These are phyloP conservation scores for Bruguiera gymnorhiza DNA, from an alignment of 345 rosid genomes.

Conservation along the genomic window DNA sequence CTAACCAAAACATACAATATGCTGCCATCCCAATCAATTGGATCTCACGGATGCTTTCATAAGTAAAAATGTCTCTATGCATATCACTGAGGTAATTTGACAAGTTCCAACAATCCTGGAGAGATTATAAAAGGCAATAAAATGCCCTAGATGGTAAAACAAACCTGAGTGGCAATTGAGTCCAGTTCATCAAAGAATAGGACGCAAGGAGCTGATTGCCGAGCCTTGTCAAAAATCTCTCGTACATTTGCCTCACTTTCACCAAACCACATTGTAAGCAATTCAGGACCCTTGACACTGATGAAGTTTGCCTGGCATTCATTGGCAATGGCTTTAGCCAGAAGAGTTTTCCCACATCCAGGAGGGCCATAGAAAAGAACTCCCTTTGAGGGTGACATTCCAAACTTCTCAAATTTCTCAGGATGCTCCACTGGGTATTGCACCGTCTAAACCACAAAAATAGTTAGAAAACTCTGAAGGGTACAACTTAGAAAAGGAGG, in stretches of 20 bases:
- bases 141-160: background rate
- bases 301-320: slow-evolving; percentile 98
- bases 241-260: slow-evolving; percentile 97
- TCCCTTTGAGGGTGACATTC: slow-evolving; percentile 97
- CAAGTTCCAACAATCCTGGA: background rate
- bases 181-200: slow-evolving; percentile 93
- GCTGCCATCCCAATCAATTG: too few species aligned
- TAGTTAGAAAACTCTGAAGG: background rate
- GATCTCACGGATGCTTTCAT: background rate
- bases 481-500: background rate
- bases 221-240: slow-evolving; percentile 95
- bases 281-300: slow-evolving; percentile 91
- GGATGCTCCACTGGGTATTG: slow-evolving; percentile 99
- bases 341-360: slow-evolving; percentile 95
- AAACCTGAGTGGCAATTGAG: slow-evolving; percentile 93
- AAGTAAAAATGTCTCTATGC: background rate
- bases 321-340: slow-evolving; percentile 95
- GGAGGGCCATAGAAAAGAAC: slow-evolving; percentile 97
- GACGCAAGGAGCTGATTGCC: slow-evolving; percentile 92
- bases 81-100: background rate
- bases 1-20: background rate
- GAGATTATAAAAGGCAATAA: background rate
- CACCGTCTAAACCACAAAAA: slow-evolving; percentile 59
- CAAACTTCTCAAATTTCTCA: slow-evolving; percentile 93
- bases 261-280: slow-evolving; percentile 98